phyloP scores from a whole-genome alignment of 306 rosid species.

The Cucurbita ficifolia region DNA sequence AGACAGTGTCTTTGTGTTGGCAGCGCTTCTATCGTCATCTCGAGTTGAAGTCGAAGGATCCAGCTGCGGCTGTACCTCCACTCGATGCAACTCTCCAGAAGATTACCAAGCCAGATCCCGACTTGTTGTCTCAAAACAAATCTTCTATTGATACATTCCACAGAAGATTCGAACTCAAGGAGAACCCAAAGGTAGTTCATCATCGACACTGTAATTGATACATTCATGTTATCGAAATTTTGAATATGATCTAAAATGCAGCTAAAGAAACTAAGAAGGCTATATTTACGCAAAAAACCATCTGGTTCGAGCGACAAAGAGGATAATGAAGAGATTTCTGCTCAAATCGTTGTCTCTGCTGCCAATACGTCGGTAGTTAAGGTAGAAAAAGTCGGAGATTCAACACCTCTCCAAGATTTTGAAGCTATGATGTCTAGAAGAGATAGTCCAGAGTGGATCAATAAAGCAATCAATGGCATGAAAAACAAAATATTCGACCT shows the following conservation, averaged over 20 bases:
- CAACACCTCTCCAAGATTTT: slow-evolving; percentile 63
- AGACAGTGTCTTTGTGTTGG: slow-evolving; percentile 9
- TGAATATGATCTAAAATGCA: slow-evolving; percentile 14
- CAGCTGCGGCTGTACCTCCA: slow-evolving; percentile 62
- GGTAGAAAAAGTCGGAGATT: slow-evolving; percentile 50
- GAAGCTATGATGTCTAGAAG: slow-evolving; percentile 64
- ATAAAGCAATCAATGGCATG: slow-evolving; percentile 59
- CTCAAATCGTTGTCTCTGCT: slow-evolving; percentile 19
- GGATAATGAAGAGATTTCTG: slow-evolving; percentile 23
- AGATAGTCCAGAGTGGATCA: slow-evolving; percentile 64
- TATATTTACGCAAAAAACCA: slow-evolving; percentile 23
- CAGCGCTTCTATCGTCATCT: slow-evolving; percentile 65
- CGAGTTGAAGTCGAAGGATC: slow-evolving; percentile 66
- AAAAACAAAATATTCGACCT: slow-evolving; percentile 43
- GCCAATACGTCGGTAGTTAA: slow-evolving; percentile 19
- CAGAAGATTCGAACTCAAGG: slow-evolving; percentile 37
- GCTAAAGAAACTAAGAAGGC: slow-evolving; percentile 46
- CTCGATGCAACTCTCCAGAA: slow-evolving; percentile 62
- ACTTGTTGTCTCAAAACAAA: slow-evolving; percentile 38
- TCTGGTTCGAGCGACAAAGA: slow-evolving; percentile 21
- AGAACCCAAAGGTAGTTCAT: slow-evolving; percentile 9
- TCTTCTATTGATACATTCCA: slow-evolving; percentile 30
- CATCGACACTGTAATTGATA: not conserved
- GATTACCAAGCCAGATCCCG: slow-evolving; percentile 53
- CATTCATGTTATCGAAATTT: not conserved